These are phyloP conservation scores for Solanum commersonii DNA, from an alignment of 257 asterid genomes.

Conservation along the genomic window DNA sequence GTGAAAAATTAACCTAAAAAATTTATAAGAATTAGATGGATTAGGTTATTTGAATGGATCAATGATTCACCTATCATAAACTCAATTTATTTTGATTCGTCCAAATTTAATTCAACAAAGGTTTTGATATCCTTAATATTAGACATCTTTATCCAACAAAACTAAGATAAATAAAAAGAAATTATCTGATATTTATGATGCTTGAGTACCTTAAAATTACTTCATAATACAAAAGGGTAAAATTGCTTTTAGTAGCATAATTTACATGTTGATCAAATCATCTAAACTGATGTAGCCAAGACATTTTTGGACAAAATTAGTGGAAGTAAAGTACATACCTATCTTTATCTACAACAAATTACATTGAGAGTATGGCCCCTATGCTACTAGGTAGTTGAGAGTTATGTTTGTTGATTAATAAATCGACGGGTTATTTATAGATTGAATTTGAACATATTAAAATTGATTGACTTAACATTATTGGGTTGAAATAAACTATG, in stretches of 20 bases:
- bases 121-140: no score
- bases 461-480: no score
- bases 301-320: neutral
- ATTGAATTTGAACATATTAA: no score
- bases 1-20: neutral
- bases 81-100: no score
- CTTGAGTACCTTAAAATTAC: neutral
- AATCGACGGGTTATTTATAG: no score
- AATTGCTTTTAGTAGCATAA: neutral
- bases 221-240: neutral
- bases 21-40: neutral
- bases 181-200: neutral
- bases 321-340: neutral
- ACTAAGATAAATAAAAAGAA: neutral
- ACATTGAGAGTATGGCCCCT: neutral
- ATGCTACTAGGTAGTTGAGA: neutral
- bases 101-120: no score
- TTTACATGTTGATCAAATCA: neutral
- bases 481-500: neutral
- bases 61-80: neutral
- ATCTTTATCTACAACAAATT: neutral
- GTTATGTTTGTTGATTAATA: neutral
- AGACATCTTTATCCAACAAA: neutral
- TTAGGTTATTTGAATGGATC: neutral
- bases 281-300: neutral